Evolutionary conservation across 805 yeast genomes (phyloP), one percentile per base, ranked within the genome.

Genomic region (Pichia nanzhaoensis): DNA sequence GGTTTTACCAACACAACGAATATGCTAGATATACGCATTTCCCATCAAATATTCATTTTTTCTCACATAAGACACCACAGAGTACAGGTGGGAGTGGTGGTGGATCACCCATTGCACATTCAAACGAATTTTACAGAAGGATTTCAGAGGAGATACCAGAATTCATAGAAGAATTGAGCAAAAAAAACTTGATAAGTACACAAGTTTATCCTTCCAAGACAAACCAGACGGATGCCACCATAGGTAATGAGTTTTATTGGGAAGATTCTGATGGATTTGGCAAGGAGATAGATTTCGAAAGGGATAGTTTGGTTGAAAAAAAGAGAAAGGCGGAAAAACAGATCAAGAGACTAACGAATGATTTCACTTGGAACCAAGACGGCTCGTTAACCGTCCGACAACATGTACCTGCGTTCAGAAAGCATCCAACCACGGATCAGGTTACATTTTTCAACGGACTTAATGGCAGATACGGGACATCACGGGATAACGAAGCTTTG

Each of bases 1-100:
- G 38, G 9, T 34, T 41, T 13, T 41, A 41, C 27, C 39, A 41
- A 19, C 44, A 41, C 17, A 41, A 41, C 18, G 44, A 41, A 14
- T 41, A 34, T 27, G 38, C 44, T 9, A 41, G 44, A 10, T 41
- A 34, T 30, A 8, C 39, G 2, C 38, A 41, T 17, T 41, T 34
- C 33, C 44, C 44, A 19, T 18, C 39, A 6, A 41, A 41, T 13
- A 34, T 41, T 17, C 38, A 34, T 14, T 41, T 41, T 34, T 34
- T 34, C 34, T 34, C 24, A 12, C 17, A 19, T 9, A 41, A 41
- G 27, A 13, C 22, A 2, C 38, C 37, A 3, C 28, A 24, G 28
- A 24, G 28, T 10, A 24, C 9, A 7, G 28, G 28, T 24, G 28
- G 28, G 9, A 24, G 22, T n/a, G 44, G 44, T 20, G 44, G 44